Evolutionary conservation across 768 basidiomycete genomes (phyloP), one percentile per base, ranked within the genome.

Genomic region (Mycena chlorophos): DNA sequence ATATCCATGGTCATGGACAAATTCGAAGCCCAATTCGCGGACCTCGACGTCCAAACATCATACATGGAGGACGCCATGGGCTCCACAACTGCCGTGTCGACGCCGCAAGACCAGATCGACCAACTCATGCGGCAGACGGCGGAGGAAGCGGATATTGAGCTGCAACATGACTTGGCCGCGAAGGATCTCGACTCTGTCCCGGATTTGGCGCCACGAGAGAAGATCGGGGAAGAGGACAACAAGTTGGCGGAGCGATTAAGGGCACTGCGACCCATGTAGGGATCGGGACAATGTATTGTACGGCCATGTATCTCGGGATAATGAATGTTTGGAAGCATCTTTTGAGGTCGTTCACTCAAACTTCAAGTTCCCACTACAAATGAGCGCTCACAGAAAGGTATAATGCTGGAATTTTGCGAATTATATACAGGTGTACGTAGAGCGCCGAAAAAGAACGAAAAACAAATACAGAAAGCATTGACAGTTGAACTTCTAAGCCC

Each of bases 1-100:
- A 98, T 99, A 67, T 96, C 97, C 13, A 72, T 92, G 52, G 93
- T 99, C 29, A 98, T 99, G 97, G 97, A 98, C 77, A 98, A 94
- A 75, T 99, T 99, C 73, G 97, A 99, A 71, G 62, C 86, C 4
- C 96, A 98, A 63, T 98, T 98, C 75, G 79, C 92, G 31, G 97
- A 98, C 70, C 84, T 99, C 19, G 97, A 98, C 68, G 97, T 99
- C 5, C 96, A 98, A 71, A 96, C 97, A 17, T 89, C 87, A 4
- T 95, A 96, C 73, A 96, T 99, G 94, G 97, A 98, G 67, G 91
- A 94, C 56, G 88, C 94, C 34, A 98, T 99, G 89, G 86, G 87
- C 10, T 83, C 89, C 52, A 93, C 95, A 22, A 96, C 93, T 2
- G 97, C 95, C 19, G 83, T 89, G 37, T 87, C 93, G 13, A 95